Evolutionary conservation across 73 alveolate species (phyloP).

Genomic region (Tetrahymena thermophila): DNA sequence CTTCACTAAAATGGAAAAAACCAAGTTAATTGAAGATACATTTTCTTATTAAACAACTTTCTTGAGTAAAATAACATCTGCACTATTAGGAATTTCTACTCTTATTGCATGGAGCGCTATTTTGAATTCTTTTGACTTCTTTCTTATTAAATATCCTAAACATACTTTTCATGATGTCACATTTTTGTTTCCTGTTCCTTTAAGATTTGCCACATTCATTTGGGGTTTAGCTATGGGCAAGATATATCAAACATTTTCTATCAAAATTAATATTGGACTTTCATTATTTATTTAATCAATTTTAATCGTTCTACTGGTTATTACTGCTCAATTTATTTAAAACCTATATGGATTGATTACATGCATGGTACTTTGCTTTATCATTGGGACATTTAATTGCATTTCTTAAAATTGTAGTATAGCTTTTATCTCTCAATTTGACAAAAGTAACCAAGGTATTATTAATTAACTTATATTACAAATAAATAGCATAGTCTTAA

Average conservation of each 20-base stretch:
- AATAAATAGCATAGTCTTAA: too few species aligned
- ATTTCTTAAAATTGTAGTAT: neutral
- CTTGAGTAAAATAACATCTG: neutral
- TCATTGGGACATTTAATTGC: neutral
- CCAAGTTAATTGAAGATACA: neutral
- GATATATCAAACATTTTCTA: neutral
- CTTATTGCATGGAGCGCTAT: neutral
- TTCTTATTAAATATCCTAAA: neutral
- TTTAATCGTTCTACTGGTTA: neutral
- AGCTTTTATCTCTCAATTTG: neutral
- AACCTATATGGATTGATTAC: neutral
- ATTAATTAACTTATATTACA: too few species aligned
- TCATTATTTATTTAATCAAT: neutral
- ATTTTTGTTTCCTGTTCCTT: neutral
- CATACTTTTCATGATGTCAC: neutral
- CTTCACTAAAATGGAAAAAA: neutral
- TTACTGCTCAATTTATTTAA: neutral
- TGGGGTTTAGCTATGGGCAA: neutral
- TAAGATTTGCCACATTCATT: neutral
- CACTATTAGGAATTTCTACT: neutral
- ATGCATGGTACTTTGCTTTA: neutral
- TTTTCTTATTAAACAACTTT: neutral
- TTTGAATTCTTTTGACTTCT: neutral
- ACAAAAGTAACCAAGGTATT: neutral
- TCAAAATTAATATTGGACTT: neutral